Evolutionary conservation across 768 basidiomycete species (phyloP).

Genomic region (Vararia minispora): DNA sequence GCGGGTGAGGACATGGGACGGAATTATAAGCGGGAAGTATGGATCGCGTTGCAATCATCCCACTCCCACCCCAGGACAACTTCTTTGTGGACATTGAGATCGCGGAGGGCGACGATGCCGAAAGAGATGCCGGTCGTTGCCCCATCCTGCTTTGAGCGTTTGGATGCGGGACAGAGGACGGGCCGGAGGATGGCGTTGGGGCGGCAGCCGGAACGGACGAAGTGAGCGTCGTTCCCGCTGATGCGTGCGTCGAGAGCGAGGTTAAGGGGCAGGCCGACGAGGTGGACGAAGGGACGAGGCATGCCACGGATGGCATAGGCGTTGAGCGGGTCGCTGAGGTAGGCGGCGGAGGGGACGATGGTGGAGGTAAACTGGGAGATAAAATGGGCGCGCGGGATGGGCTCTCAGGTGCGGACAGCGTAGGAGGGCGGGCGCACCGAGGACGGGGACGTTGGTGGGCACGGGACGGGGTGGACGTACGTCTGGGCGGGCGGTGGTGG

Average conservation of each 20-base stretch:
- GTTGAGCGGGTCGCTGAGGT: conserved; percentile 73
- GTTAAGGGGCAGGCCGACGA: conserved; percentile 66
- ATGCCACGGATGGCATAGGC: conserved; percentile 77
- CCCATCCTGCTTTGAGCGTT: no score
- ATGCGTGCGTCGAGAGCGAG: conserved; percentile 73
- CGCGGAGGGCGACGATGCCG: conserved; percentile 68
- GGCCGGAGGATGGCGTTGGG: conserved; percentile 37
- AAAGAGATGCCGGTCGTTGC: conserved; percentile 42
- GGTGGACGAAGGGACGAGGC: conserved; percentile 76
- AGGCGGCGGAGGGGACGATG: conserved; percentile 54
- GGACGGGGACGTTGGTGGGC: conserved; percentile 22
- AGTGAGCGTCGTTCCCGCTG: conserved; percentile 51
- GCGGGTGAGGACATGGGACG: no score
- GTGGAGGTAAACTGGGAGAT: conserved; percentile 56
- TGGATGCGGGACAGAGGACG: conserved; percentile 24
- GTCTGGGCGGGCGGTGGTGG: conserved; percentile 18
- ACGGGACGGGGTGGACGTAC: conserved; percentile 22
- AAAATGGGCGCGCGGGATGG: conserved; percentile 42
- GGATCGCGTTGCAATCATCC: conserved; percentile 86
- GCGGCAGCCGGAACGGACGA: conserved; percentile 49
- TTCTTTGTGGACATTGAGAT: conserved; percentile 72
- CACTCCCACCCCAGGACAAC: conserved; percentile 92
- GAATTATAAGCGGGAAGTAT: no score
- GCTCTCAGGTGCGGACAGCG: conserved; percentile 49
- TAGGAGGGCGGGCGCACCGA: conserved; percentile 47